Percentiles rank a stretch among this genome's conserved stretches.
These are phyloP conservation scores for Castanospermum australe DNA, from an alignment of 306 rosid species.

Conservation along the genomic window DNA sequence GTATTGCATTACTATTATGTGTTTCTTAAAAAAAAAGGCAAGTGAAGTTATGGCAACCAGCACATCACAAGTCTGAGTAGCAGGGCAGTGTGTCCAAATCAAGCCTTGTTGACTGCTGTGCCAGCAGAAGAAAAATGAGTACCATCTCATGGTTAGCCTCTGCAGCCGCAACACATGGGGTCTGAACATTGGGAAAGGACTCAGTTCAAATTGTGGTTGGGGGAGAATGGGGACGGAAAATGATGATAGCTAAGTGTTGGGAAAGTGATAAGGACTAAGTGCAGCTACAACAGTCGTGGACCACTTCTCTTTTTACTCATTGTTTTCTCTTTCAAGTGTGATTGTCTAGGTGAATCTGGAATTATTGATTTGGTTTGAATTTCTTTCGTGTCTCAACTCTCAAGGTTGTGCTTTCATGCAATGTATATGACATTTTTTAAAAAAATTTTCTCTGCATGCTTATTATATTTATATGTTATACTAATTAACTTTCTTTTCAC, in stretches of 20 bases:
- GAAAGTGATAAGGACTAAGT: slow-evolving; percentile 39
- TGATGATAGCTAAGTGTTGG: slow-evolving; percentile 12
- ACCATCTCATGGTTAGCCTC: slow-evolving; percentile 13
- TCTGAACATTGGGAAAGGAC: slow-evolving; percentile 25
- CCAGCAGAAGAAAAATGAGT: background rate
- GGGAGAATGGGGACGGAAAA: slow-evolving; percentile 19
- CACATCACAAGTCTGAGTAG: slow-evolving; percentile 22
- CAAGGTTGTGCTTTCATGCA: background rate
- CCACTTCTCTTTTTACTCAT: slow-evolving; percentile 19
- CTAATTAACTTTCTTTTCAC: too few relatives aligned
- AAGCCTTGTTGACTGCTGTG: slow-evolving; percentile 5
- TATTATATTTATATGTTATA: background rate
- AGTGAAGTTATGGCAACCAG: background rate
- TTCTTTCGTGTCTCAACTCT: background rate
- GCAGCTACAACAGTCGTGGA: slow-evolving; percentile 23
- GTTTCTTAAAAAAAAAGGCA: background rate
- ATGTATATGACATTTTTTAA: background rate
- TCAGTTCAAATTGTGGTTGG: slow-evolving; percentile 36
- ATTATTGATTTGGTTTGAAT: background rate
- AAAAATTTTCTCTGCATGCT: too few relatives aligned
- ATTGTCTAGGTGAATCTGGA: background rate
- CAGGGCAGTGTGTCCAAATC: slow-evolving; percentile 17
- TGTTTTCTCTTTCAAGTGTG: background rate
- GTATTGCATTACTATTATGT: background rate
- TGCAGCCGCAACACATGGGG: slow-evolving; percentile 37